phyloP scores from a whole-genome alignment of 768 basidiomycete genomes.

The Pulveroboletus frians region DNA sequence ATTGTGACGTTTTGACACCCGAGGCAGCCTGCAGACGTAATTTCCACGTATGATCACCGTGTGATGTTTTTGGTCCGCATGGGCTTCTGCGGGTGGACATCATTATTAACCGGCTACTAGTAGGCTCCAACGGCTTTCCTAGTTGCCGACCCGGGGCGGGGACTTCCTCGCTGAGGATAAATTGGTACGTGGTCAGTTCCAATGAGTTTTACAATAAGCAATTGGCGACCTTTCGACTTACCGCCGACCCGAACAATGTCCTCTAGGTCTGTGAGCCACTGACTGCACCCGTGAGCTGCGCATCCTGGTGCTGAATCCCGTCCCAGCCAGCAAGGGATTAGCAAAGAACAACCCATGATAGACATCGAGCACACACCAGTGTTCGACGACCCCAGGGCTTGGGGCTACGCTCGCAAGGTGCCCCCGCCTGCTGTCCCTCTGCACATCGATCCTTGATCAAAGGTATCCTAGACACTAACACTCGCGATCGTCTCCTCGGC shows the following conservation, averaged over 20 bases:
- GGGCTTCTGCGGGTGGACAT: neutral
- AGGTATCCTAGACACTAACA: constrained; percentile 17
- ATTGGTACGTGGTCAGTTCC: constrained; percentile 1
- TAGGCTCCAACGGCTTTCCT: neutral
- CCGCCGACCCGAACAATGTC: constrained; percentile 5
- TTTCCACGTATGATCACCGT: no score
- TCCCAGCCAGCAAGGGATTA: neutral
- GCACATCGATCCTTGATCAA: neutral
- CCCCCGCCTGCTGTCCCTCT: neutral
- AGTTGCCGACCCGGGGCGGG: neutral
- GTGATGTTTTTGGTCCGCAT: no score
- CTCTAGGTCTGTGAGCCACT: constrained; percentile 3
- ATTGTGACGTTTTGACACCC: no score
- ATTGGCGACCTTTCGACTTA: neutral
- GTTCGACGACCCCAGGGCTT: constrained; percentile 55
- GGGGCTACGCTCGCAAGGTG: constrained; percentile 55
- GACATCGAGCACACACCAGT: constrained; percentile 41
- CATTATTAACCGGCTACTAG: neutral
- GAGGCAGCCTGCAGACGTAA: no score
- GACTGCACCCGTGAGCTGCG: neutral
- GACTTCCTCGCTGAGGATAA: neutral
- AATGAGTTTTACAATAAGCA: neutral
- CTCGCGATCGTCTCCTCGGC: constrained; percentile 26
- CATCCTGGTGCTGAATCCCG: neutral
- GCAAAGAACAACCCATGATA: neutral